A percentile compares a stretch with the other conserved stretches of the same genome.
These are phyloP conservation scores for Mycena olivaceomarginata DNA, from an alignment of 768 basidiomycete species.

Conservation along the genomic window DNA sequence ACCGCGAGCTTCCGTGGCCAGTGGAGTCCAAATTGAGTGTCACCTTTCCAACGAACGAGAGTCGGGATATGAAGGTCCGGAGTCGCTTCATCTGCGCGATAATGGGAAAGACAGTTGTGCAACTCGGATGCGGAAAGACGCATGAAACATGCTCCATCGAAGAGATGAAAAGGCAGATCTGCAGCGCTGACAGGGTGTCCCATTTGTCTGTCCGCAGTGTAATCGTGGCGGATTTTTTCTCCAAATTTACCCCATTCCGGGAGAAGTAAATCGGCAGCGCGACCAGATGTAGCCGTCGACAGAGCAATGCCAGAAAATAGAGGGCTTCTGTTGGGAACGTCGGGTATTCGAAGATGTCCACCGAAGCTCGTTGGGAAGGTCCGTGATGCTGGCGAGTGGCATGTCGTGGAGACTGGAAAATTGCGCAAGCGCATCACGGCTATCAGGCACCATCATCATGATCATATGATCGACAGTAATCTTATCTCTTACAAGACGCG, in stretches of 20 bases:
- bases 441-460: no score
- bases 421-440: no score
- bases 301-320: not conserved
- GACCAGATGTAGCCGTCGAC: slow-evolving; percentile 8
- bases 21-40: not conserved
- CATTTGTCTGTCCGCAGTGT: not conserved
- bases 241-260: not conserved
- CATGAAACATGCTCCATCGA: not conserved
- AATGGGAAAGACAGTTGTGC: not conserved
- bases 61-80: not conserved
- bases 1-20: not conserved
- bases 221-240: not conserved
- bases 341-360: not conserved
- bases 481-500: no score
- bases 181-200: not conserved
- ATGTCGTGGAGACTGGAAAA: not conserved
- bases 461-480: no score
- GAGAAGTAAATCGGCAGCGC: slow-evolving; percentile 7
- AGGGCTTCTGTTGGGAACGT: not conserved
- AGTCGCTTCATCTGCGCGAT: slow-evolving; percentile 1
- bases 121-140: slow-evolving; percentile 11
- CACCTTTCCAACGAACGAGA: not conserved
- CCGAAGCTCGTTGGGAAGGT: not conserved
- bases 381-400: not conserved
- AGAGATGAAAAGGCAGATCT: not conserved